Evolutionary conservation across 768 basidiomycete genomes (phyloP), one percentile per base, ranked within the genome.

Genomic region (Boletus vermiculosoides): DNA sequence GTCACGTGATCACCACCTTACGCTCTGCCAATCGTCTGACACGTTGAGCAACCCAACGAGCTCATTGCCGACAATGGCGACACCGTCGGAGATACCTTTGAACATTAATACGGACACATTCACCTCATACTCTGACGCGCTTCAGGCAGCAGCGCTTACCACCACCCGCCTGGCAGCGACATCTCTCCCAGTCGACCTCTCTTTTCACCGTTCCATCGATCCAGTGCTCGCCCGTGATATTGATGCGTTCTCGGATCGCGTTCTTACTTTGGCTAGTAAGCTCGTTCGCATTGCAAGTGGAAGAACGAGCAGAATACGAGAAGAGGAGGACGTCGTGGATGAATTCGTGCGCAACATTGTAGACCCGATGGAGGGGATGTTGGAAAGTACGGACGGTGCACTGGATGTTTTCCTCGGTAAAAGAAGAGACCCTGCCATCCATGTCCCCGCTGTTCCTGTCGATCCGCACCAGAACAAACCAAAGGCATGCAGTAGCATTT

Each of bases 181-280:
- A 2, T 63, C 61, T n/a, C 76, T 92, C 4, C 88, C 93, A 3
- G 60, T 76, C 15, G 95, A 98, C 74, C 77, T 98, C 55, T 74
- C 79, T n/a, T 98, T 94, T 71, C 92, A 97, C 73, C 87, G 92
- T 23, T 90, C 94, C 2, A 83, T 98, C 59, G 88, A 95, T 70
- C 72, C 81, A 5, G 76, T 73, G 2, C 78, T 97, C 52, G 88
- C 87, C 2, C 76, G 77, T 52, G 82, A 86, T 41, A 72, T 97
- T 36, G 94, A 98, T 65, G 71, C 66, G 4, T 81, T 90, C 54
- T 87, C 90, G 0, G 72, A 79, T 16, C 78, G 83, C 31, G 79
- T 95, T 3, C 78, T 97, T 22, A 70, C 76, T 9, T 64, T 94
- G 22, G 82, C 87, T 2, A 88, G 89, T 67, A 77, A 76, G 52